Conservation (phyloP, 1,139 yeast species). For the Zygotorulaspora mrakii region DNA sequence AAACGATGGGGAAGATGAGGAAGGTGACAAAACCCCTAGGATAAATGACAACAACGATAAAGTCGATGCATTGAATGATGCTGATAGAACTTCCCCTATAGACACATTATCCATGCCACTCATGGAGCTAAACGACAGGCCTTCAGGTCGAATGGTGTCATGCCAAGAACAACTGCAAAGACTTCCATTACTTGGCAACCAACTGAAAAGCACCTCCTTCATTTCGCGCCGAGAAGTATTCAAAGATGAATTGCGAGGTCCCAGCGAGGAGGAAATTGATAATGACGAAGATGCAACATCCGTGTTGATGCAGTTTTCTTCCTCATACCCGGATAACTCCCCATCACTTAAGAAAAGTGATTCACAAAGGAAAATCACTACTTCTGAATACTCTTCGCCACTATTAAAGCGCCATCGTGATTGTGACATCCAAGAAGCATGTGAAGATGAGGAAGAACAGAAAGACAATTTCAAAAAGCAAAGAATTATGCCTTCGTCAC, state of each 20-base stretch:
- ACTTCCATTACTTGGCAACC: conserved; percentile 19
- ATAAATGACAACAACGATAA: conserved; percentile 8
- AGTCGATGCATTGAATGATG: conserved; percentile 20
- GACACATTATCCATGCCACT: conserved; percentile 35
- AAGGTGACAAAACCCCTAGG: conserved; percentile 8
- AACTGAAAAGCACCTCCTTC: neutral
- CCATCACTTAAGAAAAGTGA: conserved; percentile 1
- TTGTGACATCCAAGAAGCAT: conserved; percentile 16
- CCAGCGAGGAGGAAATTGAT: conserved; percentile 10
- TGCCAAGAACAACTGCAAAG: conserved; percentile 23
- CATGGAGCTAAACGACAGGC: conserved; percentile 26
- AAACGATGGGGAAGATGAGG: conserved; percentile 31
- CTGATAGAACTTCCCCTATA: conserved; percentile 35
- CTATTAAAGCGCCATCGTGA: conserved; percentile 13
- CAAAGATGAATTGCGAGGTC: conserved; percentile 4
- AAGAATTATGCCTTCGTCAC: conserved; percentile 35
- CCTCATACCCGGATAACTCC: conserved; percentile 15
- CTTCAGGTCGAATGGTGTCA: conserved; percentile 17
- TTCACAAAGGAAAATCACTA: conserved; percentile 2
- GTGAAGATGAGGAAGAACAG: conserved; percentile 14
- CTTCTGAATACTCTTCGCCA: conserved; percentile 16
- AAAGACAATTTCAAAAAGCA: conserved; percentile 23
- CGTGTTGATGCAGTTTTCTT: conserved; percentile 18
- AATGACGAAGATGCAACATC: conserved; percentile 22
- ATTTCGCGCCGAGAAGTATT: neutral